phyloP scores from a whole-genome alignment of 2,329 filamentous ascomycete species.

The Neonectria magnoliae region DNA sequence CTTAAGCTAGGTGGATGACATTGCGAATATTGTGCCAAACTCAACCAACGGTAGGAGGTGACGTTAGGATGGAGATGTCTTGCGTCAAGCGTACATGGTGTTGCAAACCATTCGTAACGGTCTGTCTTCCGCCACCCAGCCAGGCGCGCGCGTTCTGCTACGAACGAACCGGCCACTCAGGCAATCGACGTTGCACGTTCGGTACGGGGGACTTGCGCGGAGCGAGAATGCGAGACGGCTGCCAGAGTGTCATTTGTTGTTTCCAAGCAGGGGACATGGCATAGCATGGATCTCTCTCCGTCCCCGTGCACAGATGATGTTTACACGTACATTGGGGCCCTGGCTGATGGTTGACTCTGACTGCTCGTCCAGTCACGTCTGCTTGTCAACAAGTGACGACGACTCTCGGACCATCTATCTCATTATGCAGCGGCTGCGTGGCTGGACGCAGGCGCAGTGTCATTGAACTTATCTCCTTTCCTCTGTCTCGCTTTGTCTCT shows the following conservation, averaged over 20 bases:
- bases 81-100: conserved; percentile 4
- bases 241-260: background rate
- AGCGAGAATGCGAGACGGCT: background rate
- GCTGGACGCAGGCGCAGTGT: background rate
- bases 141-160: conserved; percentile 27
- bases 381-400: conserved; percentile 10
- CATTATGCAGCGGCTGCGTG: conserved; percentile 25
- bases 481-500: too few relatives aligned
- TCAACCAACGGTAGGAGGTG: conserved; percentile 6
- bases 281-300: background rate
- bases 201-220: background rate
- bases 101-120: conserved; percentile 9
- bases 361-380: background rate
- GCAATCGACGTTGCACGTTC: conserved; percentile 19
- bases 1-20: background rate
- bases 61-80: conserved; percentile 3
- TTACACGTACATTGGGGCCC: conserved; percentile 3
- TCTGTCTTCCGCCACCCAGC: background rate
- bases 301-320: conserved; percentile 5
- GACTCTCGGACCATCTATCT: conserved; percentile 15
- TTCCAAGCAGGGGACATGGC: background rate
- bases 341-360: background rate
- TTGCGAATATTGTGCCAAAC: background rate
- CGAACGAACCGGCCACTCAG: conserved; percentile 24
- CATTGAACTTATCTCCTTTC: too few relatives aligned